phyloP scores from a whole-genome alignment of 1,284 basidiomycete genomes.

The Abortiporus biennis region DNA sequence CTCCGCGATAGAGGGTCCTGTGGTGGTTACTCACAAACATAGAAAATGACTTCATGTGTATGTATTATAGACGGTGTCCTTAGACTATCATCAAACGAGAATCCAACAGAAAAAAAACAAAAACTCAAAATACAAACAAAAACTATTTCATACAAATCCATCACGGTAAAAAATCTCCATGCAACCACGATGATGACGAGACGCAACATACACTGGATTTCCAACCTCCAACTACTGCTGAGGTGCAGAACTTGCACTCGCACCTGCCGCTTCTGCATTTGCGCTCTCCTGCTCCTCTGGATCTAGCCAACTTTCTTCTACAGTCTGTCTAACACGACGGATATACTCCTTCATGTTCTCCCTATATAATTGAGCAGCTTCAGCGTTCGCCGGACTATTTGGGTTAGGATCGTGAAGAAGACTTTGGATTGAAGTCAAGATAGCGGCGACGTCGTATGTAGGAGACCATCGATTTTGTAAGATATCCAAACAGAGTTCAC shows the following conservation, averaged over 20 bases:
- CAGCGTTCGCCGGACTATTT: constrained; percentile 95
- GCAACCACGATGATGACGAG: no score
- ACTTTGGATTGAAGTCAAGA: constrained; percentile 93
- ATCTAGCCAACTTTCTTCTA: constrained; percentile 89
- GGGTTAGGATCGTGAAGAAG: constrained; percentile 97
- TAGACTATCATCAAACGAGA: no score
- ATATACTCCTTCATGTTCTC: constrained; percentile 99
- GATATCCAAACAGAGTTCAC: constrained; percentile 96
- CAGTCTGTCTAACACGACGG: constrained; percentile 83
- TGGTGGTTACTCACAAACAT: no score
- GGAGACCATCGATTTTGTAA: constrained; percentile 98
- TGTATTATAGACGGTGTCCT: no score
- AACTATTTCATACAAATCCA: neutral
- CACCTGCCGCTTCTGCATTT: constrained; percentile 21
- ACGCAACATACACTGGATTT: no score
- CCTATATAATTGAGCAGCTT: constrained; percentile 92
- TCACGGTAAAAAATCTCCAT: no score
- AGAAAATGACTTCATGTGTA: no score
- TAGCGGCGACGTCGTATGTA: constrained; percentile 97
- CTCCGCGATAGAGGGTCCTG: no score
- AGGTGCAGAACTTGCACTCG: neutral
- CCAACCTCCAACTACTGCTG: no score
- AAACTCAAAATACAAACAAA: neutral
- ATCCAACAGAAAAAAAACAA: neutral
- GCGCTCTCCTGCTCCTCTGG: constrained; percentile 59